Percentiles rank a stretch among this genome's conserved stretches.
Evolutionary conservation across 2,329 filamentous ascomycete genomes (phyloP).

Genomic region (Aspergillus sp.): DNA sequence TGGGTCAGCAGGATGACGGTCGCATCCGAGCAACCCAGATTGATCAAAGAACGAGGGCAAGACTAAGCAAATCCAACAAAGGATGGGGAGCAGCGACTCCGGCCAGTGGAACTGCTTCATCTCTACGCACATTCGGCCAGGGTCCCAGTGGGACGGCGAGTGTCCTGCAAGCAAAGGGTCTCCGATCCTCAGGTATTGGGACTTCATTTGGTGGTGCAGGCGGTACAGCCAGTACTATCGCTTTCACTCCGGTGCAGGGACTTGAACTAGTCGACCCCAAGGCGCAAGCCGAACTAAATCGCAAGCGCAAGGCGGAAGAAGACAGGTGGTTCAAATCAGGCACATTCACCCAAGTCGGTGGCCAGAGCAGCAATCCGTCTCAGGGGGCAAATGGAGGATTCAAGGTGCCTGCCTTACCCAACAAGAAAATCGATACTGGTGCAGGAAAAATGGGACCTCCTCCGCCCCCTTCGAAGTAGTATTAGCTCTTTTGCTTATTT

Average conservation of each 20-base stretch:
- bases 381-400: constrained; percentile 63
- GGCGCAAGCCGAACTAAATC: constrained; percentile 78
- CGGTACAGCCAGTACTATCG: constrained; percentile 81
- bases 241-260: constrained; percentile 92
- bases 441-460: constrained; percentile 55
- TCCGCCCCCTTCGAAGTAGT: constrained; percentile 30
- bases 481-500: constrained; percentile 9
- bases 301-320: constrained; percentile 91
- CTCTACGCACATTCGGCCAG: constrained; percentile 74
- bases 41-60: constrained; percentile 88
- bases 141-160: constrained; percentile 60
- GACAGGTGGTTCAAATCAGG: constrained; percentile 96
- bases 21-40: constrained; percentile 84
- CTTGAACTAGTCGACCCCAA: constrained; percentile 95
- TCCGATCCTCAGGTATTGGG: constrained; percentile 80
- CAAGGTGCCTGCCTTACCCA: constrained; percentile 76
- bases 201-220: constrained; percentile 62
- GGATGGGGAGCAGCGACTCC: constrained; percentile 78
- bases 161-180: constrained; percentile 74
- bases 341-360: constrained; percentile 85
- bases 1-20: constrained; percentile 85
- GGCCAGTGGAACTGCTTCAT: constrained; percentile 66
- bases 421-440: constrained; percentile 71
- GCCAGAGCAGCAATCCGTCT: constrained; percentile 24
- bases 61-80: constrained; percentile 91